phyloP scores from a whole-genome alignment of 2,329 filamentous ascomycete genomes.

The Didymella pomorum region DNA sequence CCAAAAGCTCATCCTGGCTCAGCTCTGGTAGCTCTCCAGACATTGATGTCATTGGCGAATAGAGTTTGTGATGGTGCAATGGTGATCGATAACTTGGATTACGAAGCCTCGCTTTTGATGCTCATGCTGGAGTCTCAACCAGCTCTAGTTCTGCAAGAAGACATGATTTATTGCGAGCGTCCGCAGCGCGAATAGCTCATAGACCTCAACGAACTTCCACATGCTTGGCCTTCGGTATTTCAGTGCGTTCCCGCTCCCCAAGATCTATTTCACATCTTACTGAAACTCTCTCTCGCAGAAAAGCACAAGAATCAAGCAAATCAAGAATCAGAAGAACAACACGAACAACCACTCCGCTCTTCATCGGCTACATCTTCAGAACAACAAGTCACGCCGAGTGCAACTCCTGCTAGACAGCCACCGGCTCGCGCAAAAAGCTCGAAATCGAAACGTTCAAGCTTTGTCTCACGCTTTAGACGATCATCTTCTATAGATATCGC shows the following conservation, averaged over 20 bases:
- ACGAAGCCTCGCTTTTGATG: constrained; percentile 27
- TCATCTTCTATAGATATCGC: constrained; percentile 8
- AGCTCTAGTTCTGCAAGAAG: constrained; percentile 11
- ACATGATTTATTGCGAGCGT: constrained; percentile 17
- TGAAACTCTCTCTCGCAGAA: constrained; percentile 22
- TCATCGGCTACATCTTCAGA: constrained; percentile 21
- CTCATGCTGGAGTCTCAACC: constrained; percentile 12
- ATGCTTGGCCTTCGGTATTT: constrained; percentile 35
- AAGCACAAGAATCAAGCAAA: constrained; percentile 29
- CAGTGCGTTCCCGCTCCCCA: constrained; percentile 18
- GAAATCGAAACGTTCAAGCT: constrained; percentile 12
- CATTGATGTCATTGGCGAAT: constrained; percentile 3
- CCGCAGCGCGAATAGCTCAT: constrained; percentile 7
- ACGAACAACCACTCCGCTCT: constrained; percentile 14
- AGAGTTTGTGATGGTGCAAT: constrained; percentile 4
- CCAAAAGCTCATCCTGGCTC: constrained; percentile 16
- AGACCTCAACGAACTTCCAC: constrained; percentile 20
- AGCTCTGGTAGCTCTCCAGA: constrained; percentile 1
- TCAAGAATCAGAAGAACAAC: constrained; percentile 17
- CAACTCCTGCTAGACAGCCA: constrained; percentile 7
- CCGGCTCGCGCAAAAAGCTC: constrained; percentile 7
- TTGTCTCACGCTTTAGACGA: constrained; percentile 17
- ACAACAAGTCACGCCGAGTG: neutral
- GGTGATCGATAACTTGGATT: constrained; percentile 18
- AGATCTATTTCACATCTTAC: neutral